Percentiles rank a stretch among this genome's conserved stretches.
Evolutionary conservation across 2,329 filamentous ascomycete genomes (phyloP).

Genomic region (Canariomyces notabilis): DNA sequence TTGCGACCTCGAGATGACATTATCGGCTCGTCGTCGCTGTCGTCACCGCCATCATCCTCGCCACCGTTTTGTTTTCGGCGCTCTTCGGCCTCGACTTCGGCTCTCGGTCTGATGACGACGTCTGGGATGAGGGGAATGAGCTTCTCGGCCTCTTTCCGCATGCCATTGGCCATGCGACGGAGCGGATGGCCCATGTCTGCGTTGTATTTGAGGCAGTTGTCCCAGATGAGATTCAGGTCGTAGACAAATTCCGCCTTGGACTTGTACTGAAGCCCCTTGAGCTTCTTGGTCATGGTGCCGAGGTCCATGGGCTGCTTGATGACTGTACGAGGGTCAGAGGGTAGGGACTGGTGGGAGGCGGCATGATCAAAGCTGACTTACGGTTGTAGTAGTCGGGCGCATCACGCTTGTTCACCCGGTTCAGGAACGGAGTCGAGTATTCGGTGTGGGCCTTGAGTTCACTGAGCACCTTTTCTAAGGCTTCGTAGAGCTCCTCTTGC

Average conservation of each 20-base stretch:
- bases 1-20: conserved; percentile 95
- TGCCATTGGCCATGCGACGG: conserved; percentile 87
- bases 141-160: conserved; percentile 97
- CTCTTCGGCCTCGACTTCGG: conserved; percentile 86
- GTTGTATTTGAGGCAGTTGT: conserved; percentile 95
- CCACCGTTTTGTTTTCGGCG: conserved; percentile 81
- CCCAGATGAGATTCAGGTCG: conserved; percentile 92
- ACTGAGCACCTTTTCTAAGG: conserved; percentile 91
- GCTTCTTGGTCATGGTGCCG: conserved; percentile 96
- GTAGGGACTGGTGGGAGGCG: not conserved
- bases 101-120: conserved; percentile 80
- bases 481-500: conserved; percentile 96
- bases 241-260: conserved; percentile 92
- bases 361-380: conserved; percentile 42
- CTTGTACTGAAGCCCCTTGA: conserved; percentile 73
- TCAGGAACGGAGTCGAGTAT: conserved; percentile 92
- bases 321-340: conserved; percentile 42
- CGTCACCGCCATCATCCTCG: conserved; percentile 76
- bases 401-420: conserved; percentile 92
- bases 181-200: conserved; percentile 81
- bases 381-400: conserved; percentile 91
- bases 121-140: conserved; percentile 93
- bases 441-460: conserved; percentile 97
- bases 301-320: conserved; percentile 99
- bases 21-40: conserved; percentile 95